Conservation (phyloP, 306 rosid genomes). For the Corylus avellana region DNA sequence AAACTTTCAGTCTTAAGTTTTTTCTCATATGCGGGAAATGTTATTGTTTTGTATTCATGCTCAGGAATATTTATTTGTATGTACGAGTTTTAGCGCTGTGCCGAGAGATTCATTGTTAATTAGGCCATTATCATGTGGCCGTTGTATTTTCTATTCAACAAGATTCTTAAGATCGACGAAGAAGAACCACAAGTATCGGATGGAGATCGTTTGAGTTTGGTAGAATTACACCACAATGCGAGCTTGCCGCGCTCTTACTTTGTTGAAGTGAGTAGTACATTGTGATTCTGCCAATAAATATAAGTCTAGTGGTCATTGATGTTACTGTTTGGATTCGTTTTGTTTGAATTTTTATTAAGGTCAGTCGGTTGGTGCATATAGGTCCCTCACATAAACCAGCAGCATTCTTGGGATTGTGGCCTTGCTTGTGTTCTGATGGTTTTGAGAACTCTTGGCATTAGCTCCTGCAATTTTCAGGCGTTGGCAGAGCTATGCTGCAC, state of each 20-base stretch:
- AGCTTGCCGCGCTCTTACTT: constrained; percentile 46
- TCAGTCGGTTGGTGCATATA: constrained; percentile 41
- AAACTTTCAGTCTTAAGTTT: too few species aligned
- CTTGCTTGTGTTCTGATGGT: constrained; percentile 92
- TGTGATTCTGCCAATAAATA: constrained; percentile 17
- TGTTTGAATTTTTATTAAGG: not conserved
- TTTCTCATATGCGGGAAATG: too few species aligned
- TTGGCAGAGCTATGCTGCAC: constrained; percentile 74
- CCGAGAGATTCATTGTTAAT: constrained; percentile 28
- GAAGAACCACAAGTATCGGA: constrained; percentile 45
- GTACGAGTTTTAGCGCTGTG: constrained; percentile 17
- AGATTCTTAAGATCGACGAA: constrained; percentile 57
- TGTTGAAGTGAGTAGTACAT: constrained; percentile 61
- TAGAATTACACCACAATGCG: constrained; percentile 42
- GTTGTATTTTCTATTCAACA: constrained; percentile 64
- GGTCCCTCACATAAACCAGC: constrained; percentile 87
- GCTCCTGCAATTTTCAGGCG: constrained; percentile 51
- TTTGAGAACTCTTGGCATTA: constrained; percentile 62
- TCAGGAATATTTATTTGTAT: not conserved
- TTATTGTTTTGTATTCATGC: not conserved
- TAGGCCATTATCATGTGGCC: constrained; percentile 77
- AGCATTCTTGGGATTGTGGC: constrained; percentile 95
- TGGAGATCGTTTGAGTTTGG: constrained; percentile 41
- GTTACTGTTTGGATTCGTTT: not conserved
- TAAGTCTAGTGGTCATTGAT: not conserved